Evolutionary conservation across 257 asterid species (phyloP).

Genomic region (Plantago ovata): DNA sequence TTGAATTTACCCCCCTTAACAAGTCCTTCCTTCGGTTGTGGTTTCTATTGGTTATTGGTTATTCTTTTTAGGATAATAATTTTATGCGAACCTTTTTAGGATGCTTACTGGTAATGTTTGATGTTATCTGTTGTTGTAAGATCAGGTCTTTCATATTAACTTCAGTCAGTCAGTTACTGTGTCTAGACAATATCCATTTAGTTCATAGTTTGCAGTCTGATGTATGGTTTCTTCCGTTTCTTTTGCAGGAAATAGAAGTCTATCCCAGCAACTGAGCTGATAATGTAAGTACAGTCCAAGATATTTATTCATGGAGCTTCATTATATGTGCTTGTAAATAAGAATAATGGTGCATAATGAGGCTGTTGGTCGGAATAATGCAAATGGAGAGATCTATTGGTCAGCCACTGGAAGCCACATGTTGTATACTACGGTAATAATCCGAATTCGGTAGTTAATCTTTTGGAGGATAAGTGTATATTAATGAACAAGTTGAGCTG

Average conservation of each 20-base stretch:
- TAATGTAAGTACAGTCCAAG: not conserved
- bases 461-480: not conserved
- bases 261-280: not conserved
- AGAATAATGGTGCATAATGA: conserved; percentile 1
- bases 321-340: conserved; percentile 3
- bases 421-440: conserved; percentile 14
- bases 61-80: too few relatives aligned
- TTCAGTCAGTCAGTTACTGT: not conserved
- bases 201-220: not conserved
- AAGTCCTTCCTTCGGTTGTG: too few relatives aligned
- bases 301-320: conserved; percentile 4
- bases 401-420: not conserved
- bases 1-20: too few relatives aligned
- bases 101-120: too few relatives aligned
- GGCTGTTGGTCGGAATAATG: conserved; percentile 3
- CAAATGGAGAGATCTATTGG: conserved; percentile 19
- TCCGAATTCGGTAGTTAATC: not conserved
- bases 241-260: conserved; percentile 33
- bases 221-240: not conserved
- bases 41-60: too few relatives aligned
- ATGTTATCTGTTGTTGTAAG: not conserved
- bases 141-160: not conserved
- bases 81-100: too few relatives aligned
- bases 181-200: too few relatives aligned
- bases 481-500: not conserved